Evolutionary conservation across 179 eudicot species (phyloP), one percentile per base, ranked within the genome.

Genomic region (Silene noctiflora): DNA sequence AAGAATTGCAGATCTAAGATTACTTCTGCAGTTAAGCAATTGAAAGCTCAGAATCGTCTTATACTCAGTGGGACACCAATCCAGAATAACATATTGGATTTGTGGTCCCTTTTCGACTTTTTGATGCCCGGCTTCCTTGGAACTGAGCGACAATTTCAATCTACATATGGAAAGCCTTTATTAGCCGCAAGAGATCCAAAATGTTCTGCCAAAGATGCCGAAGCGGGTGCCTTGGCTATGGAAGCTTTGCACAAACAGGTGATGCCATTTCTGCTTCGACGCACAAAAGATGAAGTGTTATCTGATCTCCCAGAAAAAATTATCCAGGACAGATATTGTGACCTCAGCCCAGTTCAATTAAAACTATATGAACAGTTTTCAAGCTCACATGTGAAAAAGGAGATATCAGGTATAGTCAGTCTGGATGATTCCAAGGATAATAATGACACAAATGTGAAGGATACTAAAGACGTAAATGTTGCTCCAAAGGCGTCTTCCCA

Each of bases 221-320:
- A 96, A 85, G 98, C 91, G 33, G 99, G 99, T 55, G 90, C 84
- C 39, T 86, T 96, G 72, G 99, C 98, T 69, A 96, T 96, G 99
- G 99, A 96, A 85, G 99, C 99, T 74, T 83, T 96, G 88, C 99
- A 96, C 85, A 96, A 96, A 87, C 99, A 96, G 89, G 99, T 94
- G 71, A 96, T 96, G 99, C 99, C 99, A 44, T 96, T 96, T 82
- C 93, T 96, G 72, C 94, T 96, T 51, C 85, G 99, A 64, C 88
- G 99, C 75, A 96, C 99, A 61, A 96, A 96, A 88, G 96, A 89
- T 64, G 96, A 96, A 84, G 99, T 96, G 65, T 82, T 96, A 80
- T 91, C 99, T 81, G 99, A 96, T 90, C 87, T 96, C 72, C 99
- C 99, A 0, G 99, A 96, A 84, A 96, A 96, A 86, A 96, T 96